Percentiles rank a stretch among this genome's conserved stretches.
Evolutionary conservation across 164 flowering plant genomes (phyloP).

Genomic region (Vitis rupestris): DNA sequence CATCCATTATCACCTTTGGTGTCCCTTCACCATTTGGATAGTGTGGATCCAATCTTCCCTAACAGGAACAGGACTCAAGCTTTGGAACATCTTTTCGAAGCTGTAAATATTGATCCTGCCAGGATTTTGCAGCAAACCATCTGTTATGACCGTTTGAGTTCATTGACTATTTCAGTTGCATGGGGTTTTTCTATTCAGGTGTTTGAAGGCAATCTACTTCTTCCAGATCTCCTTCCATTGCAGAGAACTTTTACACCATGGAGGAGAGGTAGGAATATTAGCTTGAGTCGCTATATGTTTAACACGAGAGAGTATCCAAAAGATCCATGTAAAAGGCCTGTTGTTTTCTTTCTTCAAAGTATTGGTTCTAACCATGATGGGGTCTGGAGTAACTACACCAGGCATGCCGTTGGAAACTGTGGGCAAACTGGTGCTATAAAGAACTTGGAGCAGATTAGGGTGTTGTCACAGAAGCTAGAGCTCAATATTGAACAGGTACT

Average conservation of each 20-base stretch:
- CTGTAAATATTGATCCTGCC: slow-evolving; percentile 53
- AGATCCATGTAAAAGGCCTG: slow-evolving; percentile 62
- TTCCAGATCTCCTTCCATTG: slow-evolving; percentile 57
- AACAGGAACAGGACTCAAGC: slow-evolving; percentile 48
- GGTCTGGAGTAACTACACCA: slow-evolving; percentile 41
- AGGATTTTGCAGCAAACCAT: slow-evolving; percentile 75
- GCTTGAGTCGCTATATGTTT: slow-evolving; percentile 47
- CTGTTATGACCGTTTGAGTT: slow-evolving; percentile 55
- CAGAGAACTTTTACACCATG: slow-evolving; percentile 67
- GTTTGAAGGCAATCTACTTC: slow-evolving; percentile 50
- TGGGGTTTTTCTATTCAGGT: slow-evolving; percentile 87
- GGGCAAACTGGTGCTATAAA: slow-evolving; percentile 14
- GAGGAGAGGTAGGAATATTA: slow-evolving; percentile 38
- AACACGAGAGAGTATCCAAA: slow-evolving; percentile 51
- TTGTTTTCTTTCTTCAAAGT: slow-evolving; percentile 46
- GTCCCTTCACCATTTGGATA: slow-evolving; percentile 84
- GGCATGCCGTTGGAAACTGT: slow-evolving; percentile 36
- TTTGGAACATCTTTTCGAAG: slow-evolving; percentile 54
- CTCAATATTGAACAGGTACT: slow-evolving; percentile 54
- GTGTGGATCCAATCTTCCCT: slow-evolving; percentile 72
- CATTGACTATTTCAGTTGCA: slow-evolving; percentile 61
- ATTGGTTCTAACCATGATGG: slow-evolving; percentile 29
- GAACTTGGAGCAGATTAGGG: slow-evolving; percentile 37
- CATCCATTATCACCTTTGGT: slow-evolving; percentile 74
- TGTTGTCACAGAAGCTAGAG: slow-evolving; percentile 46